Evolutionary conservation across 306 rosid genomes (phyloP), one percentile per base, ranked within the genome.

Genomic region (Hippophae tibetana): DNA sequence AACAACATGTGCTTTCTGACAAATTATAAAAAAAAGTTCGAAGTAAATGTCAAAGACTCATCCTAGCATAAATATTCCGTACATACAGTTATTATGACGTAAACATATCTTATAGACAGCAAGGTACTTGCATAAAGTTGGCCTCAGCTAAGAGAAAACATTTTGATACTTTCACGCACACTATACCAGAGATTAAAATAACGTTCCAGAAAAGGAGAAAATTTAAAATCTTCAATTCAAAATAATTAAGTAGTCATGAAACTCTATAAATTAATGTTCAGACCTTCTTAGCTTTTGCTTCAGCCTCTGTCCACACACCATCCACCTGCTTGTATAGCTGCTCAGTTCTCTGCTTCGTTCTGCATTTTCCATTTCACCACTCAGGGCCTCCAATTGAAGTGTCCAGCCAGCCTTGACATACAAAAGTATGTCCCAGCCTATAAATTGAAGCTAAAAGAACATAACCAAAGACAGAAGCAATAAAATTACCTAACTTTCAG

Each of bases 271-370:
- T 6, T 12, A 9, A 13, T 49, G 12, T 23, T 49, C 66, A 9
- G 60, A 92, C 96, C 99, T 85, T 85, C 59, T 72, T 88, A 5
- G 96, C 96, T n/a, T 78, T 67, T 67, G 71, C 81, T 79, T 88
- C 99, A 26, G 95, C 99, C 68, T 87, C 89, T 0, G 83, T 78
- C 98, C 96, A 92, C 7, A 58, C 92, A 55, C 81, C 95, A 78
- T 86, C 99, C 62, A 75, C 95, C 69, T 78, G 86, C 86, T 79
- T 86, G 90, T 84, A 88, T 70, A 92, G 85, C 82, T 78, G 68
- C 84, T 84, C 90, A 43, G 89, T 82, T 67, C 75, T 88, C 84
- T 92, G 89, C 90, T 86, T 92, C 57, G 99, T 88, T 84, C 99
- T 92, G 99, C 96, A 88, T 88, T 80, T 65, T 75, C 72, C 82